Base-by-base conservation (phyloP, 805 yeast species). In the Maudiozyma barnettii region DNA sequence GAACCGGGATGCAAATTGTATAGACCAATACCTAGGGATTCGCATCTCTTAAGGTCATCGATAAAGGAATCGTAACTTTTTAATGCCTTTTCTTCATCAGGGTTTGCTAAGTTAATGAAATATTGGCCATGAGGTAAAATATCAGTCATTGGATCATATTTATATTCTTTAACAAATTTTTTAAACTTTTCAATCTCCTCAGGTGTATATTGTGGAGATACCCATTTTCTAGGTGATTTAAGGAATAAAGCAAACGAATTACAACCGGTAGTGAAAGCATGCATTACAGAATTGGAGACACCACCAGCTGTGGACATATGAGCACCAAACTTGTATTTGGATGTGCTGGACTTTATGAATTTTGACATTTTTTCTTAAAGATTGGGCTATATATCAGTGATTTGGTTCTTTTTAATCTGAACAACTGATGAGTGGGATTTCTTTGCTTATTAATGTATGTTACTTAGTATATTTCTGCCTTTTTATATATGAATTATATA, bases 1-100 rank as follows among this genome's bases (percentile, higher is more conserved):
- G 96, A 88, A 0, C 99, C 99, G 0, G 95, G 95, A 61, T 93
- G 99, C 63, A 93, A 79, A 61, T 93, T 93, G 67, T 91, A 93
- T 14, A 82, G 69, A 0, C 96, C 96, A 50, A 93, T 81, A 31
- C 82, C 82, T 46, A 93, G 69, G 55, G 75, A 77, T 60, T 93
- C 99, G 66, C 98, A 91, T 54, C 99, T 71, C 51, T 75, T 72
- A 57, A 93, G 70, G 57, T 93, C 99, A 60, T 93, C 99, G 4
- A 91, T 46, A 52, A 93, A 83, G 4, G 90, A 82, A 1, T 72
- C 81, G 58, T 77, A 79, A 10, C 96, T 84, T 59, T 85, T 86
- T 30, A 72, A 73, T 48, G 81, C 85, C 62, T 88, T 91, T 51
- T 78, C 93, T 2, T 65, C 64, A 54, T 89, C 96, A 0, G 97